Conservation (phyloP, 78 protist species). For the Dictyostelium intermedium region DNA sequence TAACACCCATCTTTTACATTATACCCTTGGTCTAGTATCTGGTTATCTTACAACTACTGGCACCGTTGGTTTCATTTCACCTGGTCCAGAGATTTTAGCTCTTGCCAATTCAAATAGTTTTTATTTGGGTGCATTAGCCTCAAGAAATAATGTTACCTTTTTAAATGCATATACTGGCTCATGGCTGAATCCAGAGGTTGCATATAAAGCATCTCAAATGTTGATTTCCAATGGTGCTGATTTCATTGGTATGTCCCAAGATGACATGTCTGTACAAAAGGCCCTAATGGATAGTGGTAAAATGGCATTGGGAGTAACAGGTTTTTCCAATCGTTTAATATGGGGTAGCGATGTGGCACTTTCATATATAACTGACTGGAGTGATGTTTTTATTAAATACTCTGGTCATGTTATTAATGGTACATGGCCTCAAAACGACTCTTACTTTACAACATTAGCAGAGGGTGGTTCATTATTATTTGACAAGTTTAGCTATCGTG, state of each 20-base stretch:
- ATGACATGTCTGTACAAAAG: conserved; percentile 43
- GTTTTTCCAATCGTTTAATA: neutral
- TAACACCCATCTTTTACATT: conserved; percentile 9
- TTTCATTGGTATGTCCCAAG: conserved; percentile 17
- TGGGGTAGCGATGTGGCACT: neutral
- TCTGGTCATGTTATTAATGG: neutral
- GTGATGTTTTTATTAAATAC: neutral
- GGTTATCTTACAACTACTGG: neutral
- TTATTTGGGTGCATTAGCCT: conserved; percentile 22
- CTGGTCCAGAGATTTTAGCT: neutral
- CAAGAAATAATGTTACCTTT: neutral
- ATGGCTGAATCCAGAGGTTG: conserved; percentile 26
- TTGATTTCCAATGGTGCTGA: conserved; percentile 13
- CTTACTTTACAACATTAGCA: neutral
- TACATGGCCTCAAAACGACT: neutral
- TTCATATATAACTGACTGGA: conserved; percentile 2
- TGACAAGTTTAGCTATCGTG: neutral
- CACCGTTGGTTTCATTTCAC: conserved; percentile 10
- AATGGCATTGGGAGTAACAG: conserved; percentile 20
- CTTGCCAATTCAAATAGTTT: conserved; percentile 20
- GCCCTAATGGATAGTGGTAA: neutral
- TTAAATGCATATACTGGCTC: neutral
- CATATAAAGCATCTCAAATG: neutral
- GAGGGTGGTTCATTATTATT: neutral
- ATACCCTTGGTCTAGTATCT: conserved; percentile 17